Conservation (phyloP, 768 basidiomycete species). For the Pholiota microspora region DNA sequence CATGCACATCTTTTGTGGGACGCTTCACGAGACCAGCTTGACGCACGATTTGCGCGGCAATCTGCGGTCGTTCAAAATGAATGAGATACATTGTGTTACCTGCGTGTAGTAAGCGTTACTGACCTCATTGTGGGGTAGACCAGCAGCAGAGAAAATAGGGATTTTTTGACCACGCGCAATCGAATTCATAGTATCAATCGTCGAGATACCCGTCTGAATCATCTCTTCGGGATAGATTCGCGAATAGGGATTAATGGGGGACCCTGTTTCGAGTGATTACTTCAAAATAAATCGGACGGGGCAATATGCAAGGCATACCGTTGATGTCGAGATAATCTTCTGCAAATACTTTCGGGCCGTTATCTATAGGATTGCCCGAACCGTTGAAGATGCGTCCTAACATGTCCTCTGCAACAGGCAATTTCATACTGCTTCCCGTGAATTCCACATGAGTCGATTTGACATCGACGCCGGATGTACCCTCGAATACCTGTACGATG, state of each 20-base stretch:
- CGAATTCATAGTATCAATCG: slow-evolving; percentile 97
- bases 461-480: slow-evolving; percentile 96
- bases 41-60: slow-evolving; percentile 99
- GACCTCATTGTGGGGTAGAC: slow-evolving; percentile 98
- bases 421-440: slow-evolving; percentile 97
- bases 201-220: slow-evolving; percentile 99
- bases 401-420: slow-evolving; percentile 99
- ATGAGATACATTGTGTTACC: slow-evolving; percentile 1
- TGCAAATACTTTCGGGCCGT: slow-evolving; percentile 98
- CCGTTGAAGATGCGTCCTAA: slow-evolving; percentile 99
- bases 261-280: slow-evolving; percentile 49
- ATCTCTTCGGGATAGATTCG: slow-evolving; percentile 99
- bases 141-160: slow-evolving; percentile 98
- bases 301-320: slow-evolving; percentile 50
- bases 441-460: slow-evolving; percentile 98
- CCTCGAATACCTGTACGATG: slow-evolving; percentile 99
- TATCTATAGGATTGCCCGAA: slow-evolving; percentile 95
- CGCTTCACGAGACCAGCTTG: slow-evolving; percentile 97
- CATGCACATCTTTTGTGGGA: slow-evolving; percentile 95
- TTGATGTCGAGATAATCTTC: slow-evolving; percentile 99
- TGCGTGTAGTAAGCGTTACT: slow-evolving; percentile 6
- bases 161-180: slow-evolving; percentile 99
- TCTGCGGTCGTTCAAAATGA: slow-evolving; percentile 44
- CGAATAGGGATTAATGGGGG: slow-evolving; percentile 96
- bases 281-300: not conserved